phyloP scores from a whole-genome alignment of 495 filamentous ascomycete species.

The Astrothelium subdiscretum region DNA sequence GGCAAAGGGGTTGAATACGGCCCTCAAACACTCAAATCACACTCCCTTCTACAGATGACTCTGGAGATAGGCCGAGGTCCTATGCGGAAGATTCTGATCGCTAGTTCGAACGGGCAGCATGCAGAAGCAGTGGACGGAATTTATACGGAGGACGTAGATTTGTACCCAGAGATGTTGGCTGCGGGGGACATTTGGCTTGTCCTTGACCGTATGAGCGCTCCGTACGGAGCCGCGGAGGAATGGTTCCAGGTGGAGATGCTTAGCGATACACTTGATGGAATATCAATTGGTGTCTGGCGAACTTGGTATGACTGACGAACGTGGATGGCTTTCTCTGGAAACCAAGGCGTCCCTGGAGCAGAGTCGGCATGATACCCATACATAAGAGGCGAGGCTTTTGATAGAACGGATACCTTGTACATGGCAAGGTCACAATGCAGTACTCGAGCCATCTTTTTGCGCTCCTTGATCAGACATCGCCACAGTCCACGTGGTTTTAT shows the following conservation, averaged over 20 bases:
- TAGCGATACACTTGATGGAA: conserved; percentile 19
- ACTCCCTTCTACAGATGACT: conserved; percentile 43
- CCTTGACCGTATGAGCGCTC: conserved; percentile 45
- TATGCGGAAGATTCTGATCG: conserved; percentile 47
- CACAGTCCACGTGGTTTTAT: too few relatives aligned
- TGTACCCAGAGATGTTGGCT: conserved; percentile 43
- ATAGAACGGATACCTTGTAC: background rate
- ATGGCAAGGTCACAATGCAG: background rate
- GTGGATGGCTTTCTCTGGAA: background rate
- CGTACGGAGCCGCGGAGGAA: conserved; percentile 20
- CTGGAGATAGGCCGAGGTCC: conserved; percentile 60
- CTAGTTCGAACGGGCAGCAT: conserved; percentile 48
- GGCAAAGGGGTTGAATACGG: conserved; percentile 21
- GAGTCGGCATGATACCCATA: background rate
- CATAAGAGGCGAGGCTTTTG: background rate
- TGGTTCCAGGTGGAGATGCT: conserved; percentile 25
- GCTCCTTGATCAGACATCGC: background rate
- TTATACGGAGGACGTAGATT: conserved; percentile 57
- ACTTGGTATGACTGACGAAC: conserved; percentile 21
- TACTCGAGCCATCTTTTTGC: background rate
- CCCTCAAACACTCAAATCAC: conserved; percentile 30
- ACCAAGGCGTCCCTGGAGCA: background rate
- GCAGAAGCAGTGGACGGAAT: conserved; percentile 57
- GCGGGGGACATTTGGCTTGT: conserved; percentile 61
- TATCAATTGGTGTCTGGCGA: conserved; percentile 23